Conservation (phyloP, 202 grass and related monocot species). For the Schoenoplectus triqueter region DNA sequence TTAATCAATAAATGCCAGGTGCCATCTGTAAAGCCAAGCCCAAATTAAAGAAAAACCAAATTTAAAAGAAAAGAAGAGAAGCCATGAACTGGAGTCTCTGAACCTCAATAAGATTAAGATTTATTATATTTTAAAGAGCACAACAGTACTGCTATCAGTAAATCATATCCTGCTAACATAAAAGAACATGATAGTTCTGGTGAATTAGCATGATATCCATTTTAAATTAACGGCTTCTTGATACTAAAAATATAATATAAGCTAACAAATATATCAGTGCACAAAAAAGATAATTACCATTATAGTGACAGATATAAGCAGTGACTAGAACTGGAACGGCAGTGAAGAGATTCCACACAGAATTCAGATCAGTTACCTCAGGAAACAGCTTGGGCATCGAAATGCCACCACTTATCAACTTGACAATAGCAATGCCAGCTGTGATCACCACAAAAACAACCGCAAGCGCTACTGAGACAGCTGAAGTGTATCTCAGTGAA, state of each 20-base stretch:
- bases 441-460: conserved; percentile 88
- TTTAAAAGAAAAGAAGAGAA: not conserved
- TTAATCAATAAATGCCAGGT: not conserved
- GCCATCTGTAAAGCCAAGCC: not conserved
- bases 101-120: conserved; percentile 1
- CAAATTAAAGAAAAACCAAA: not conserved
- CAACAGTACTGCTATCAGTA: not conserved
- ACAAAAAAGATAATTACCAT: conserved; percentile 53
- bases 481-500: conserved; percentile 91
- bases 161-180: not conserved
- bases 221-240: not conserved
- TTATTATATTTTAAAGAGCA: not conserved
- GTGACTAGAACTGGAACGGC: conserved; percentile 88
- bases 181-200: not conserved
- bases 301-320: conserved; percentile 94
- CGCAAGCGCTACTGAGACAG: conserved; percentile 84
- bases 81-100: not conserved
- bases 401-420: conserved; percentile 70
- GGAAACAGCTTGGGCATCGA: conserved; percentile 93
- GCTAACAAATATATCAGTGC: conserved; percentile 20
- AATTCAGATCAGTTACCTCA: conserved; percentile 63
- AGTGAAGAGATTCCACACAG: conserved; percentile 95
- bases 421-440: conserved; percentile 90
- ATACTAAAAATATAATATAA: not conserved
- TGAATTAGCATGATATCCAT: not conserved